phyloP scores from a whole-genome alignment of 495 filamentous ascomycete species.

The Xylaria venustula region DNA sequence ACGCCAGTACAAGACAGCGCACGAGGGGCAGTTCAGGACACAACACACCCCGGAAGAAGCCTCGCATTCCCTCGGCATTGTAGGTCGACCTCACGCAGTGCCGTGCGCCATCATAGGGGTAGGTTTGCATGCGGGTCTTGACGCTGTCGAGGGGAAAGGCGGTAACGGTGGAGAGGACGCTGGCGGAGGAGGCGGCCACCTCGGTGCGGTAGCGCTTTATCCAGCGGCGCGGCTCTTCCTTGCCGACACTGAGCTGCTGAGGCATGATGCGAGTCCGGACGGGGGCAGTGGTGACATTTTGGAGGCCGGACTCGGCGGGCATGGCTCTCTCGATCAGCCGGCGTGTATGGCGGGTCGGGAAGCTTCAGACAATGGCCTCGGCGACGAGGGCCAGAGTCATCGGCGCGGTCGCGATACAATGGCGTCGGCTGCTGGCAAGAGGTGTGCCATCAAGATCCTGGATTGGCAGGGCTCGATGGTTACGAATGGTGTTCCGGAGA shows the following conservation, averaged over 20 bases:
- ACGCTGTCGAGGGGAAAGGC: conserved; percentile 82
- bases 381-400: conserved; percentile 49
- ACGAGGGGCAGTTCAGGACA: not conserved
- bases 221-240: conserved; percentile 56
- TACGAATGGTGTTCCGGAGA: conserved; percentile 8
- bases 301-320: conserved; percentile 47
- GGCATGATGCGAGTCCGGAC: conserved; percentile 46
- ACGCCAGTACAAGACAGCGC: conserved; percentile 10
- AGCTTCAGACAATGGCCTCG: conserved; percentile 51
- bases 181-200: conserved; percentile 70
- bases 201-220: conserved; percentile 77
- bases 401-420: conserved; percentile 57
- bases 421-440: conserved; percentile 50
- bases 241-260: conserved; percentile 35
- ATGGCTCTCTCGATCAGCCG: conserved; percentile 38
- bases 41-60: conserved; percentile 72
- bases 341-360: conserved; percentile 30
- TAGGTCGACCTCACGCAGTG: conserved; percentile 74
- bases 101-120: conserved; percentile 65
- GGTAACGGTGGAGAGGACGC: conserved; percentile 68
- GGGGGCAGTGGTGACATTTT: conserved; percentile 40
- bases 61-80: conserved; percentile 64
- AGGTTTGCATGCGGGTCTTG: conserved; percentile 85
- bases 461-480: conserved; percentile 33
- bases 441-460: conserved; percentile 60